These are phyloP conservation scores for Penicillium desertorum DNA, from an alignment of 495 filamentous ascomycete species.

Conservation along the genomic window DNA sequence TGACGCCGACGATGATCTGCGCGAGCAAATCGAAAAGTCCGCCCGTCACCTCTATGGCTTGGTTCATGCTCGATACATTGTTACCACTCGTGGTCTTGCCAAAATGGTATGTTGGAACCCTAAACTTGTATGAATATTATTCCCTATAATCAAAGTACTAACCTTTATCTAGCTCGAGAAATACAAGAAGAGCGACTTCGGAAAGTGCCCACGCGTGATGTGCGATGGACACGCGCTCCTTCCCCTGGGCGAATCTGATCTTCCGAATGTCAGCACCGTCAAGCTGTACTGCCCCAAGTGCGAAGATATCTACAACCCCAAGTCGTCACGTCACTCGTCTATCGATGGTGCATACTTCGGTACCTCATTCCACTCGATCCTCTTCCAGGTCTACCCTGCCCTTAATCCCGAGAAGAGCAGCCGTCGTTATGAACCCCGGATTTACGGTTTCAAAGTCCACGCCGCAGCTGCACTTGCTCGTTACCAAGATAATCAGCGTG, in stretches of 20 bases:
- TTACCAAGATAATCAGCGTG: constrained; percentile 82
- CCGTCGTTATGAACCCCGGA: constrained; percentile 80
- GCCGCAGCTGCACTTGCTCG: constrained; percentile 81
- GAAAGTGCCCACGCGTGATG: constrained; percentile 94
- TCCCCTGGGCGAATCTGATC: constrained; percentile 88
- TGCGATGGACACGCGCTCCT: constrained; percentile 89
- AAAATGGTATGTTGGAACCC: constrained; percentile 75
- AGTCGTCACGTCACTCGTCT: constrained; percentile 89
- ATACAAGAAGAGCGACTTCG: constrained; percentile 97
- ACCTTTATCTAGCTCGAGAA: constrained; percentile 75
- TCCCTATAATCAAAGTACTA: constrained; percentile 7
- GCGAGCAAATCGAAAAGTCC: constrained; percentile 97
- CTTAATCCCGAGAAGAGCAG: constrained; percentile 81
- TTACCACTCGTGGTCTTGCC: constrained; percentile 86
- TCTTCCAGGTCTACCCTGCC: constrained; percentile 96
- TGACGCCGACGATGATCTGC: constrained; percentile 96
- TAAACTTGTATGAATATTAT: not conserved
- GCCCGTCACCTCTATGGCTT: constrained; percentile 94
- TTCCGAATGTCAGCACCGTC: constrained; percentile 78
- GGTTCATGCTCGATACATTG: constrained; percentile 95
- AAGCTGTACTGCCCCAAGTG: constrained; percentile 96
- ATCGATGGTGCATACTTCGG: constrained; percentile 99
- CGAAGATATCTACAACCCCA: constrained; percentile 98
- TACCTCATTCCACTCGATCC: constrained; percentile 95
- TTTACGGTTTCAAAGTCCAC: constrained; percentile 95